Percentiles rank a stretch among this genome's conserved stretches.
Conservation (phyloP, 768 basidiomycete species). For the Boletus insuetus region DNA sequence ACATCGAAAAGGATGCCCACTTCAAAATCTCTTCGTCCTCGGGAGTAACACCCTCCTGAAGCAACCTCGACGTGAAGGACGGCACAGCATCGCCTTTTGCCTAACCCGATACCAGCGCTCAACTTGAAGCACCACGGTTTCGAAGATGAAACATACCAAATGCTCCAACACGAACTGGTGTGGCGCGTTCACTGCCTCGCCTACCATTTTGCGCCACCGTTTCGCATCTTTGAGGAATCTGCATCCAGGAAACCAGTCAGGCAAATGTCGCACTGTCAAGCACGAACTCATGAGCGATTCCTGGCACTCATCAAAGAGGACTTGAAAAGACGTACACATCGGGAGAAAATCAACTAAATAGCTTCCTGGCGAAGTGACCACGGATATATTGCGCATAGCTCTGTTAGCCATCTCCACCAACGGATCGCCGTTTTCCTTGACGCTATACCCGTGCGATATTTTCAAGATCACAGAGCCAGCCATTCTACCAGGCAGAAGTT, state of each 20-base stretch:
- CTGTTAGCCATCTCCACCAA: slow-evolving; percentile 29
- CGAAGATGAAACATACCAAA: not conserved
- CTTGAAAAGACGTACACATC: not conserved
- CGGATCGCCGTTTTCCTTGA: slow-evolving; percentile 31
- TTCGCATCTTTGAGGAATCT: slow-evolving; percentile 10
- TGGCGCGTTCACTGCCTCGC: slow-evolving; percentile 2
- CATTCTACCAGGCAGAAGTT: not conserved
- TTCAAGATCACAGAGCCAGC: slow-evolving; percentile 28
- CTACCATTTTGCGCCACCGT: not conserved
- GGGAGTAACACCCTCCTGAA: slow-evolving; percentile 1
- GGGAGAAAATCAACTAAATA: slow-evolving; percentile 9
- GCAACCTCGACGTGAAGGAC: slow-evolving; percentile 10
- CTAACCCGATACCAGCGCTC: not conserved
- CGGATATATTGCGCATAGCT: slow-evolving; percentile 15
- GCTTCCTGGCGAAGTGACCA: not conserved
- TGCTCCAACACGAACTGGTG: slow-evolving; percentile 10
- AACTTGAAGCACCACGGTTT: not conserved
- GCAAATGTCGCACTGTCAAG: slow-evolving; percentile 13
- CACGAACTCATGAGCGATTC: not conserved
- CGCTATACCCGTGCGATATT: slow-evolving; percentile 35
- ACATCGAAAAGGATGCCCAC: slow-evolving; percentile 11
- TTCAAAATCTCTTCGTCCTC: slow-evolving; percentile 12
- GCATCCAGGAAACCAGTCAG: slow-evolving; percentile 19
- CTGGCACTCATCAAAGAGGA: not conserved
- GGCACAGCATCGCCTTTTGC: slow-evolving; percentile 7